phyloP scores from a whole-genome alignment of 352 stramenopile genomes.

The Vaucheria bursata region DNA sequence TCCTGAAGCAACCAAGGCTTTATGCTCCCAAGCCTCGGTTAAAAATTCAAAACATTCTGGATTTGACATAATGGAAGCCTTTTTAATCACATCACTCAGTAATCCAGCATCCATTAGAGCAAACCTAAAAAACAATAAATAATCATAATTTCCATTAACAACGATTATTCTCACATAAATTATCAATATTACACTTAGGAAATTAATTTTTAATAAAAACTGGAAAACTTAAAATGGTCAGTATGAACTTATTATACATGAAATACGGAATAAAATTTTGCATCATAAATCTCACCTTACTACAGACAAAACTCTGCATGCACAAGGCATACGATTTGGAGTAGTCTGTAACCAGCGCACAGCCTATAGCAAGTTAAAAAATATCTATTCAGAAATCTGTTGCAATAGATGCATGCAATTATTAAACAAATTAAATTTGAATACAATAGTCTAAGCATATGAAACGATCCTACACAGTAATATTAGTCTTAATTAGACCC shows the following conservation, averaged over 20 bases:
- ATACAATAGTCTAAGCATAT: too few relatives aligned
- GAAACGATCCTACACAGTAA: too few relatives aligned
- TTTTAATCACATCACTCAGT: conserved; percentile 42
- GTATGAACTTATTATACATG: too few relatives aligned
- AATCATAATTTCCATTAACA: not conserved
- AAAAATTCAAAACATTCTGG: not conserved
- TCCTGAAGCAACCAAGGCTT: conserved; percentile 28
- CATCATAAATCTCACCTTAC: conserved; percentile 6
- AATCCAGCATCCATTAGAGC: conserved; percentile 37
- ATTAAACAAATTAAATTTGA: too few relatives aligned
- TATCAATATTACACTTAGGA: too few relatives aligned
- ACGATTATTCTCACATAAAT: not conserved
- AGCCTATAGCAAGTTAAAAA: not conserved
- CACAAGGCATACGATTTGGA: not conserved
- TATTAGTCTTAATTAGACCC: too few relatives aligned
- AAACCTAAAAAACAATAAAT: conserved; percentile 33
- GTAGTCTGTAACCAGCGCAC: not conserved
- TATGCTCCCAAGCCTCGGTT: conserved; percentile 36
- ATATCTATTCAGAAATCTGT: too few relatives aligned
- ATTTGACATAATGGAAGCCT: not conserved
- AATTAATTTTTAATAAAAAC: too few relatives aligned
- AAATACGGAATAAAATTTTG: too few relatives aligned
- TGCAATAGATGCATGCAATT: too few relatives aligned
- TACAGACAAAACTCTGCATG: not conserved
- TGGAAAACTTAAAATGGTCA: too few relatives aligned